Evolutionary conservation across 495 filamentous ascomycete genomes (phyloP), one percentile per base, ranked within the genome.

Genomic region (Penicillium silybi): DNA sequence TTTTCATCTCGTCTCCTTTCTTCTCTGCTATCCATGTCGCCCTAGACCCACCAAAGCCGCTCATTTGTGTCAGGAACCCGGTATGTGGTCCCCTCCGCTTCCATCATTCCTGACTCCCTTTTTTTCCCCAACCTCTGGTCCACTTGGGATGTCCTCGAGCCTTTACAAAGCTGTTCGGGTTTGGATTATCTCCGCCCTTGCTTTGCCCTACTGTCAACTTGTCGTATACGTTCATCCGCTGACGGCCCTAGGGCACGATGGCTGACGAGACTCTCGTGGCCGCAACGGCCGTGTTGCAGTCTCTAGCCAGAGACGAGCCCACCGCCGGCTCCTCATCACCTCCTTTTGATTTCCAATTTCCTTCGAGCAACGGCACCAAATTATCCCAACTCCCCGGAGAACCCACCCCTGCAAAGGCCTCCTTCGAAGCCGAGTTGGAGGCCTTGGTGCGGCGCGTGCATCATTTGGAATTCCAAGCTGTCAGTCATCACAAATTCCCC

Each of bases 391-490:
- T 91, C 5, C 88, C 88, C n/a, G 88, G 88, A 52, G 73, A 75
- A 29, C 64, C 78, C 32, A 83, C 70, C 53, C 59, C 77, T 48
- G 79, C 83, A 42, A 92, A 92, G 71, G 70, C 73, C 52, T 75
- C 77, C 41, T 79, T 92, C 42, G 87, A 90, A 68, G 73, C 73
- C 50, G 88, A 90, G 63, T 78, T 92, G 44, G 79, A 82, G 47
- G 80, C 84, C 47, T 76, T 92, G 49, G 76, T 82, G 44, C 73
- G 80, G 50, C 74, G 88, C 41, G 75, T 92, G 45, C 82, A 86
- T 57, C 78, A 79, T 50, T 77, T 92, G 48, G 86, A 90, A 72
- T 77, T 74, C 54, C 80, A 82, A 70, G 81, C 83, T 63, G 79
- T 78, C 77, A 63, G 67, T 79, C 48, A 76, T 53, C 76, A 81